A percentile compares a stretch with the other conserved stretches of the same genome.
Evolutionary conservation across 2,329 filamentous ascomycete species (phyloP).

Genomic region (Pseudogymnoascus sp.): DNA sequence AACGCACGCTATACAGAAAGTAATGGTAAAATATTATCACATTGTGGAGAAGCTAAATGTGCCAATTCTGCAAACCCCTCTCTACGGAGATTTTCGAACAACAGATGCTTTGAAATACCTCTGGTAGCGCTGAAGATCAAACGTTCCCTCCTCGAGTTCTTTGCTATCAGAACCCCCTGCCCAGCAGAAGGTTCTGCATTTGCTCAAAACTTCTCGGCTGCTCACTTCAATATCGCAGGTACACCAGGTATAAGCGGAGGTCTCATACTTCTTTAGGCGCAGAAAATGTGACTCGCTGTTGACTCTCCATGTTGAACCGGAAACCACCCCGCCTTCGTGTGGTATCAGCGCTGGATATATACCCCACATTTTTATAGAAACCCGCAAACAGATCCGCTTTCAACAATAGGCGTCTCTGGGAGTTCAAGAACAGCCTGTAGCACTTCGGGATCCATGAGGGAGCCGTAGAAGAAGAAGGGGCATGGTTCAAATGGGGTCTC

Average conservation of each 20-base stretch:
- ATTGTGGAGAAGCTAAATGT: neutral
- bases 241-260: neutral
- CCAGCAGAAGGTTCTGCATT: neutral
- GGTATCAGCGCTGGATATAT: conserved; percentile 23
- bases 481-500: conserved; percentile 18
- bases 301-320: neutral
- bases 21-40: neutral
- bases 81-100: neutral
- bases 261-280: conserved; percentile 1
- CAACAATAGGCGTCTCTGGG: conserved; percentile 18
- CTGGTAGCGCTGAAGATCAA: conserved; percentile 4
- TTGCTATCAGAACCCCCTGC: neutral
- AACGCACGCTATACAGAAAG: neutral
- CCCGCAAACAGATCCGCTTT: conserved; percentile 20
- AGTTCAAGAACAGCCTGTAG: conserved; percentile 24
- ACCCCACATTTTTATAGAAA: conserved; percentile 27
- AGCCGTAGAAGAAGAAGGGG: conserved; percentile 28
- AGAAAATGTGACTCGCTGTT: neutral
- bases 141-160: neutral
- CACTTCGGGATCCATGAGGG: conserved; percentile 26
- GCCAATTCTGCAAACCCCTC: conserved; percentile 1
- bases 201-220: neutral
- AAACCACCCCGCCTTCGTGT: neutral
- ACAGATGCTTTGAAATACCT: neutral
- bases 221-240: neutral